phyloP scores from a whole-genome alignment of 1,284 basidiomycete species.

The Sporisorium reilianum region DNA sequence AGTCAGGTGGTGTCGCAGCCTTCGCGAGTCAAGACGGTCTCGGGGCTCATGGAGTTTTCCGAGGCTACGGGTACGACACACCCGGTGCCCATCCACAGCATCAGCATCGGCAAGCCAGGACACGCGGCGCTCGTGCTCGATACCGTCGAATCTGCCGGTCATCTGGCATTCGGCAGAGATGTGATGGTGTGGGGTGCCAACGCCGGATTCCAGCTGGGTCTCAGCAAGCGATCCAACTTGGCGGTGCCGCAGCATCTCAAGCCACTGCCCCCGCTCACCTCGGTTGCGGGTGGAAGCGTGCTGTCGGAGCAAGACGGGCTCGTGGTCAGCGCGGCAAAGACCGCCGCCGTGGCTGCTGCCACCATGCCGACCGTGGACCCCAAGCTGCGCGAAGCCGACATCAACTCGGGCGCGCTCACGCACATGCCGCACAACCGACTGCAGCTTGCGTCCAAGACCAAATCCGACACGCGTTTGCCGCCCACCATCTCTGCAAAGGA shows the following conservation, averaged over 20 bases:
- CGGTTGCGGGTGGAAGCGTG: slow-evolving; percentile 20
- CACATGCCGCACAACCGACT: slow-evolving; percentile 65
- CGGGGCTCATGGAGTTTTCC: slow-evolving; percentile 76
- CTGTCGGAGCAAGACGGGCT: slow-evolving; percentile 37
- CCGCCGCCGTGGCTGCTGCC: slow-evolving; percentile 13
- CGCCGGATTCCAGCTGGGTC: slow-evolving; percentile 73
- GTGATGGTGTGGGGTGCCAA: slow-evolving; percentile 73
- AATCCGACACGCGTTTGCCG: slow-evolving; percentile 42
- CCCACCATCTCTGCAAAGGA: slow-evolving; percentile 17
- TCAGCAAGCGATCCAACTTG: slow-evolving; percentile 81
- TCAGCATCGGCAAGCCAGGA: slow-evolving; percentile 79
- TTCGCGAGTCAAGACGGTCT: slow-evolving; percentile 81
- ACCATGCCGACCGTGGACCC: slow-evolving; percentile 23
- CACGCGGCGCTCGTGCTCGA: slow-evolving; percentile 71
- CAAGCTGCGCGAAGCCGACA: slow-evolving; percentile 53
- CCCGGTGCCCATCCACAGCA: slow-evolving; percentile 78
- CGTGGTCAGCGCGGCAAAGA: slow-evolving; percentile 22
- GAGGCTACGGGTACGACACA: slow-evolving; percentile 66
- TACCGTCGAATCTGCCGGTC: slow-evolving; percentile 54
- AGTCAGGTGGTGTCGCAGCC: slow-evolving; percentile 81
- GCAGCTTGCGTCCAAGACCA: slow-evolving; percentile 56
- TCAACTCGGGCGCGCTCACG: slow-evolving; percentile 59
- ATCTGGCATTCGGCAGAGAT: slow-evolving; percentile 72
- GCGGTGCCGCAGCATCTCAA: slow-evolving; percentile 77
- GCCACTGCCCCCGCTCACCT: slow-evolving; percentile 69